A percentile compares a stretch with the other conserved stretches of the same genome.
Evolutionary conservation across 1,284 basidiomycete genomes (phyloP).

Genomic region (Pulchroboletus neoregius): DNA sequence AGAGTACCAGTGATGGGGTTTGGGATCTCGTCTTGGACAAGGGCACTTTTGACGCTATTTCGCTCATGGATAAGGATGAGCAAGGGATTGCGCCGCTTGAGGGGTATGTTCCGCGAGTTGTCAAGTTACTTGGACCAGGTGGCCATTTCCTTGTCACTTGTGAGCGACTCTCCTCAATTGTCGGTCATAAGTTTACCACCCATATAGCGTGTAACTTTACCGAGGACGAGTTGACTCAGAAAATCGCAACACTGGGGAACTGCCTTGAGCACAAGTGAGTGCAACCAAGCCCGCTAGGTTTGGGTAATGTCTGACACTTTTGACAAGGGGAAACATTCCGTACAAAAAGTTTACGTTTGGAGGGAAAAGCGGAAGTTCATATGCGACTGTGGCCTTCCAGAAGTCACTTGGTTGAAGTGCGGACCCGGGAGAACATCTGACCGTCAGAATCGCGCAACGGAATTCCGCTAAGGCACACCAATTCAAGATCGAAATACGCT

Average conservation of each 20-base stretch:
- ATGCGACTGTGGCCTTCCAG: constrained; percentile 71
- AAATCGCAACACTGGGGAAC: constrained; percentile 50
- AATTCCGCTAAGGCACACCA: too few relatives aligned
- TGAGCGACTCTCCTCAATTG: constrained; percentile 35
- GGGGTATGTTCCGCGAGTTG: constrained; percentile 61
- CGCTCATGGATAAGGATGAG: constrained; percentile 63
- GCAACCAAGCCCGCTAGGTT: background rate
- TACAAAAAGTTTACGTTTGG: constrained; percentile 74
- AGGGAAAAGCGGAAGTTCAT: constrained; percentile 68
- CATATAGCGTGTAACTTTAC: constrained; percentile 88
- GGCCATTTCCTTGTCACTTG: constrained; percentile 84
- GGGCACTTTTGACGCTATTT: constrained; percentile 86
- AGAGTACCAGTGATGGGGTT: constrained; percentile 22
- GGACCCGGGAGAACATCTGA: too few relatives aligned
- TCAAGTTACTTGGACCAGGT: constrained; percentile 56
- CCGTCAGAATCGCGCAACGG: too few relatives aligned
- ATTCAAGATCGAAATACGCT: background rate
- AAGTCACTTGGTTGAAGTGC: constrained; percentile 34
- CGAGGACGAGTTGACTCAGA: constrained; percentile 66
- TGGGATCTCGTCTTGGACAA: constrained; percentile 79
- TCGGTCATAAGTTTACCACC: background rate
- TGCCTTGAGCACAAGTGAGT: constrained; percentile 62
- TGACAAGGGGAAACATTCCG: constrained; percentile 59
- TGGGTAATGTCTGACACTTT: constrained; percentile 4
- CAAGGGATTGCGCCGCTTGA: constrained; percentile 52